Evolutionary conservation across 805 yeast genomes (phyloP).

Genomic region (Tanozyma kutaoensis): DNA sequence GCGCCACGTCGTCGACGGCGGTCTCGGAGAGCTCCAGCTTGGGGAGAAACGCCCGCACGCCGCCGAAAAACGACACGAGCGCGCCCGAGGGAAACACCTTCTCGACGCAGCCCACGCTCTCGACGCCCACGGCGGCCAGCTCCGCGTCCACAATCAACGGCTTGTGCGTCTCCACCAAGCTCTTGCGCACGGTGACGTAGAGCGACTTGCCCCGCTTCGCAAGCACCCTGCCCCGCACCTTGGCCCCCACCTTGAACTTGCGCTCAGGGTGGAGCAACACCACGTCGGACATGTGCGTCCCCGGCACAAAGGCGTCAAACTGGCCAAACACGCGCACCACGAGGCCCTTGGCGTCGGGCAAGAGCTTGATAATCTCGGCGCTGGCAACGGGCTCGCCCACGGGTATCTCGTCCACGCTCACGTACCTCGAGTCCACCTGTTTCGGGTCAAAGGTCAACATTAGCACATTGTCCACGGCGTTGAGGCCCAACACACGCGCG

Average conservation of each 20-base stretch:
- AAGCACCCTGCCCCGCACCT: slow-evolving; percentile 64
- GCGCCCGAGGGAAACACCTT: slow-evolving; percentile 63
- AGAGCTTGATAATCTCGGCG: slow-evolving; percentile 37
- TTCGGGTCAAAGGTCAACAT: slow-evolving; percentile 58
- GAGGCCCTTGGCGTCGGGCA: slow-evolving; percentile 51
- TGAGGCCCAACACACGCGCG: slow-evolving; percentile 69
- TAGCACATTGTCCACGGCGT: slow-evolving; percentile 51
- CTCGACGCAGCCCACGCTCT: slow-evolving; percentile 63
- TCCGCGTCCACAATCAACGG: slow-evolving; percentile 22
- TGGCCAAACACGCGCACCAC: slow-evolving; percentile 49
- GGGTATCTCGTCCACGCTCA: slow-evolving; percentile 62
- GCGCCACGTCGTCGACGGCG: slow-evolving; percentile 62
- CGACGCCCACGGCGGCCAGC: slow-evolving; percentile 29
- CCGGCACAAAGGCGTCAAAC: slow-evolving; percentile 65
- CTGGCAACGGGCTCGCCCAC: slow-evolving; percentile 53
- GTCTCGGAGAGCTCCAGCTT: slow-evolving; percentile 84
- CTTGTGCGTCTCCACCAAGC: slow-evolving; percentile 57
- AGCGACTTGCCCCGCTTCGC: slow-evolving; percentile 36
- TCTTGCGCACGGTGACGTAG: slow-evolving; percentile 66
- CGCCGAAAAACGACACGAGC: slow-evolving; percentile 71
- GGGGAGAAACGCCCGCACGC: slow-evolving; percentile 69
- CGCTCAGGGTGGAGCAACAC: slow-evolving; percentile 82
- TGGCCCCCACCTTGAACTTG: slow-evolving; percentile 76
- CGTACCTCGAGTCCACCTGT: slow-evolving; percentile 48
- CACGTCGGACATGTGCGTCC: slow-evolving; percentile 71